A percentile compares a stretch with the other conserved stretches of the same genome.
phyloP scores from a whole-genome alignment of 345 rosid genomes.

The Gossypium thurberi region DNA sequence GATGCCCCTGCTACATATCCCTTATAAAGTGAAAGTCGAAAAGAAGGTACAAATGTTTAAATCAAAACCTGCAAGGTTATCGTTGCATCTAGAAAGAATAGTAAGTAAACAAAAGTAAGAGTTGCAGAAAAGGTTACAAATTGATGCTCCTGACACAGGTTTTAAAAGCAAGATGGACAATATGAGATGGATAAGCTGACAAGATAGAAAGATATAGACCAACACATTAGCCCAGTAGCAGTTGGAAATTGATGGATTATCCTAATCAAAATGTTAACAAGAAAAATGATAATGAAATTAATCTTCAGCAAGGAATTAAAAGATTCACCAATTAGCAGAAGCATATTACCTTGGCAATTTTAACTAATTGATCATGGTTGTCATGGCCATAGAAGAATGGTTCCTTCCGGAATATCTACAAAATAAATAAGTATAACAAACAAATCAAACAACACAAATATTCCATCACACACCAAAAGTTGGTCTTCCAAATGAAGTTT shows the following conservation, averaged over 20 bases:
- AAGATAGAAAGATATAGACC: not conserved
- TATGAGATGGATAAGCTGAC: not conserved
- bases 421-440: not conserved
- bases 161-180: not conserved
- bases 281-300: not conserved
- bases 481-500: not conserved
- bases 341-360: conserved; percentile 80
- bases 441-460: conserved; percentile 9
- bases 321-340: conserved; percentile 5
- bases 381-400: conserved; percentile 99
- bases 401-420: conserved; percentile 89
- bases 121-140: not conserved
- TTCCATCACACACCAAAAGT: not conserved
- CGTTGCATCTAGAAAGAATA: not conserved
- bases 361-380: conserved; percentile 95
- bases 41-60: not conserved
- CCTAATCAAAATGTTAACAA: not conserved
- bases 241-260: not conserved
- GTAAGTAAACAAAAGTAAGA: not conserved
- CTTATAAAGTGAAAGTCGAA: not conserved
- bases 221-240: not conserved
- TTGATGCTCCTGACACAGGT: not conserved
- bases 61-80: not conserved
- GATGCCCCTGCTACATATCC: not conserved
- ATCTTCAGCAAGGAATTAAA: not conserved